Percentiles rank a stretch among this genome's conserved stretches.
phyloP scores from a whole-genome alignment of 495 filamentous ascomycete genomes.

The Trypethelium eluteriae region DNA sequence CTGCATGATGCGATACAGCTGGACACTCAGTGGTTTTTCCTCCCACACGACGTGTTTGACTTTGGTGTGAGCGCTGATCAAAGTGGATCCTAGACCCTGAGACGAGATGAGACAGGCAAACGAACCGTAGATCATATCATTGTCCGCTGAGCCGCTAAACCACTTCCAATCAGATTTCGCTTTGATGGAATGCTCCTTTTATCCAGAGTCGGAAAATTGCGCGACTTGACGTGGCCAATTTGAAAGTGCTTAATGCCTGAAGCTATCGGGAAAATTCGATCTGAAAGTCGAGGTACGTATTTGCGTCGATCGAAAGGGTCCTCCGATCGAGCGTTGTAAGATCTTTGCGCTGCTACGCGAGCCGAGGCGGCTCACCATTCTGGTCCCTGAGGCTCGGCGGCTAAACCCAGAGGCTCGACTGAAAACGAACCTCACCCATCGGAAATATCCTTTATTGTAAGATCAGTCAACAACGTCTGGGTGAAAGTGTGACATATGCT shows the following conservation, averaged over 20 bases:
- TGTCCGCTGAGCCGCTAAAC: background rate
- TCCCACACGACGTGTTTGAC: background rate
- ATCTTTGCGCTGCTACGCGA: too few relatives aligned
- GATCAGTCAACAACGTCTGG: too few relatives aligned
- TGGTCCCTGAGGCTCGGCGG: too few relatives aligned
- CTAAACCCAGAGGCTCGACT: too few relatives aligned
- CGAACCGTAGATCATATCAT: background rate
- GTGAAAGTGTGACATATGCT: too few relatives aligned
- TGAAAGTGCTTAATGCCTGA: background rate
- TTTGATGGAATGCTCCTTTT: background rate
- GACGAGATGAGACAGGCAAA: background rate
- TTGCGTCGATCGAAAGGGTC: too few relatives aligned
- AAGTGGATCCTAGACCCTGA: background rate
- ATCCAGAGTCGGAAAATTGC: background rate
- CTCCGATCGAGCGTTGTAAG: too few relatives aligned
- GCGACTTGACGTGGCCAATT: background rate
- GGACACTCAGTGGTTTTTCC: background rate
- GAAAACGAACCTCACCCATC: too few relatives aligned
- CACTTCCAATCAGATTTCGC: too few relatives aligned
- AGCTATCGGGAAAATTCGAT: background rate
- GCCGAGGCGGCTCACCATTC: too few relatives aligned
- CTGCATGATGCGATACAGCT: background rate
- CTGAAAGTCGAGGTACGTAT: too few relatives aligned
- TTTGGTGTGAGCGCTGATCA: constrained; percentile 1
- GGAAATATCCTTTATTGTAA: too few relatives aligned